Conservation (phyloP, 2,329 filamentous ascomycete species). For the Exophiala sp. region DNA sequence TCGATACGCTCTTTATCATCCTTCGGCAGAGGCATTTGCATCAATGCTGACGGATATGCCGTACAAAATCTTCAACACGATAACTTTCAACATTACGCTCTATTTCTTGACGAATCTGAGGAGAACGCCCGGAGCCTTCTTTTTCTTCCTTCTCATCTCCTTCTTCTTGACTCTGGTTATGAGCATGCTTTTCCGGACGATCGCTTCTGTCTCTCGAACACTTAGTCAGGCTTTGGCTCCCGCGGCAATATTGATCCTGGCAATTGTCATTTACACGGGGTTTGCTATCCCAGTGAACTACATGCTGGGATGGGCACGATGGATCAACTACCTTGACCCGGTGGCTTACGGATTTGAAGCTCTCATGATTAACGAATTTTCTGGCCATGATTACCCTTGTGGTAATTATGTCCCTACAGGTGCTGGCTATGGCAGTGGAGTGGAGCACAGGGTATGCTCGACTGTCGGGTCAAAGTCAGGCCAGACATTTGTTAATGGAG, state of each 20-base stretch:
- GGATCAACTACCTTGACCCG: constrained; percentile 66
- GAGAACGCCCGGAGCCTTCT: constrained; percentile 71
- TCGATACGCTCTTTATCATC: constrained; percentile 84
- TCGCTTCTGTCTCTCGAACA: constrained; percentile 67
- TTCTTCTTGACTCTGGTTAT: constrained; percentile 58
- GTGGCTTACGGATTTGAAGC: constrained; percentile 65
- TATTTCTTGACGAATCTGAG: constrained; percentile 87
- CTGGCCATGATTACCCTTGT: constrained; percentile 56
- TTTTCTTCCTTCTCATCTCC: constrained; percentile 74
- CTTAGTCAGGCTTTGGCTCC: constrained; percentile 62
- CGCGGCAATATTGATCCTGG: constrained; percentile 51
- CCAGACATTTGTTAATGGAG: constrained; percentile 52
- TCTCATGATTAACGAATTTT: constrained; percentile 57
- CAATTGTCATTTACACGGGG: constrained; percentile 65
- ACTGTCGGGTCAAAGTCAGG: constrained; percentile 59
- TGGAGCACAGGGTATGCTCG: constrained; percentile 64
- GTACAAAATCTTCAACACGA: constrained; percentile 70
- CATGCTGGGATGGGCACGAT: constrained; percentile 63
- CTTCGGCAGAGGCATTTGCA: constrained; percentile 79
- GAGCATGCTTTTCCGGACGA: constrained; percentile 54
- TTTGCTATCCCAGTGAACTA: constrained; percentile 61
- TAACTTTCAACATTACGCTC: constrained; percentile 73
- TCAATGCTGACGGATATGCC: constrained; percentile 86
- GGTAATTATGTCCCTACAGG: constrained; percentile 52
- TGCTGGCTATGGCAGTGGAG: constrained; percentile 54